Base-by-base conservation (phyloP, 768 basidiomycete species). In the Tulasnella sp. region DNA sequence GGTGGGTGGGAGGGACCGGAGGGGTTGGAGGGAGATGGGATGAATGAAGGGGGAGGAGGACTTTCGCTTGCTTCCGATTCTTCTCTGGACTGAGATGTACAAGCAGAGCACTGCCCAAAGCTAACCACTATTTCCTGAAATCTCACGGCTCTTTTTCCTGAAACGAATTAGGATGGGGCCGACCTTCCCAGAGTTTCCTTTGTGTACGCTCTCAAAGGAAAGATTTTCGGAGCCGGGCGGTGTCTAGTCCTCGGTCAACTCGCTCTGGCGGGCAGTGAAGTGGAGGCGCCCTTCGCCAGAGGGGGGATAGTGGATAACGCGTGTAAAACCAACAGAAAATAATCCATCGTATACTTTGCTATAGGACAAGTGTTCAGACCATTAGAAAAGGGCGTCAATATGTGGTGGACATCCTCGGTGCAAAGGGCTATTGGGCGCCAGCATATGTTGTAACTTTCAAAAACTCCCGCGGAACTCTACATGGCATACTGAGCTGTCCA, bases 401-500 rank as follows among this genome's bases (percentile, higher is more conserved):
- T 7, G 15, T 55, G 18, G 18, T 55, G 4, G 9, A 57, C 15
- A 23, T 9, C n/a, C 55, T n/a, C 23, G 26, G 26, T 57, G 55
- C 55, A 57, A 57, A 57, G 9, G 26, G 55, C 16, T 20, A 11
- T 57, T 57, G 16, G 55, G 55, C 55, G 55, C 55, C 55, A 20
- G 55, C 26, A 10, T 26, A 3, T 3, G 2, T 5, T 51, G 51
- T 18, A 51, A 57, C 55, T n/a, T 29, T 23, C 26, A 29, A 57
- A 57, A 57, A 23, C 23, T 29, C 55, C n/a, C 15, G 55, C 23
- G 13, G 13, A 13, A 13, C 42, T 44, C 51, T 55, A 55, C 51
- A 55, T 55, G 20, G 97, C 97, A 83, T 92, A 98, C 83, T 90
- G 89, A 86, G 91, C 89, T 81, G 98, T 99, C 98, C 98, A 99